Base-by-base conservation (phyloP, 345 rosid species). In the Microcos paniculata region DNA sequence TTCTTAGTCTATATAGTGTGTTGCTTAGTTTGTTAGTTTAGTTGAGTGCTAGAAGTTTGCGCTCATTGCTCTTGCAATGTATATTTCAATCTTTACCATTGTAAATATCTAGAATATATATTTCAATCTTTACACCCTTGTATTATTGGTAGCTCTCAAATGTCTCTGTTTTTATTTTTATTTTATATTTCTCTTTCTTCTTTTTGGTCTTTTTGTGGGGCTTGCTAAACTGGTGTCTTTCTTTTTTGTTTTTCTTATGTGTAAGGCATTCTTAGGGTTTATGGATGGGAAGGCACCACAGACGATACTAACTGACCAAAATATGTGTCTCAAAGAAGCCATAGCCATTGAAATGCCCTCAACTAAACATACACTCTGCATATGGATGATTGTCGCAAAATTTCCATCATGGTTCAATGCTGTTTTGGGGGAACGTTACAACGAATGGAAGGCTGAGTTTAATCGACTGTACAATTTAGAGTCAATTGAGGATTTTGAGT, bases 371-470 rank as follows among this genome's bases (percentile, higher is more conserved):
- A 93, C 96, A 42, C 96, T 91, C 61, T 93, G 98, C 88, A 90
- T 95, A 83, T 95, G 99, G 99, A 89, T 95, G 98, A 87, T 93
- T 66, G 92, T 91, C 76, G 97, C 87, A 23, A 94, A 94, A 82
- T 94, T 94, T 75, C 97, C 99, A 19, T 92, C 99, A 48, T 95
- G 99, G 94, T 93, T 92, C 81, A 92, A 92, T 79, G 97, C 96
- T 80, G 89, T 89, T 80, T 85, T 95, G 45, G 98, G 98, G 28
- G 99, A 95, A 72, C 92, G 88, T 18, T 95, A 95, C 81, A 95
- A 89, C 19, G 96, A 90, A 84, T 95, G 99, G 99, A 95, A 95
- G 82, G 82, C 93, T 57, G 99, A 91, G 82, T 95, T 93, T 74
- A 84, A 86, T 84, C 87, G 96, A 16, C 93, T 95, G 31, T 95